These are phyloP conservation scores for Ogataea hybrid DNA, from an alignment of 1,139 yeast species.

Conservation along the genomic window DNA sequence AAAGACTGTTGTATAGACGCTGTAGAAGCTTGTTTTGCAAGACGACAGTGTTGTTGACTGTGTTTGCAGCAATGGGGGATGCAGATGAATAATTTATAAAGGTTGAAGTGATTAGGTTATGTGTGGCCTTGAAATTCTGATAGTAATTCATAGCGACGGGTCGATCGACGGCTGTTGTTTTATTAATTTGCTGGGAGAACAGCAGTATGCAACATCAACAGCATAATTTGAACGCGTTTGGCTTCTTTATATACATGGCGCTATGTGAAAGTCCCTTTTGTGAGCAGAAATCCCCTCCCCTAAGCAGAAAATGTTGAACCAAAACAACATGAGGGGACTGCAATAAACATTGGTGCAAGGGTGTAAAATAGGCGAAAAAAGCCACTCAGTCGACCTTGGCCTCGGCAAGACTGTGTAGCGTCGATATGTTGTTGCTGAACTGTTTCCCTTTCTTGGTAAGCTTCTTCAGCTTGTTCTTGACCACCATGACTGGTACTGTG, in stretches of 20 bases:
- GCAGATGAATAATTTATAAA: constrained; percentile 21
- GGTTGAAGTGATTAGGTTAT: constrained; percentile 18
- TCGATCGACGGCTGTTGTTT: constrained; percentile 3
- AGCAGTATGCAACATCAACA: constrained; percentile 1
- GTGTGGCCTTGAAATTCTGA: constrained; percentile 22
- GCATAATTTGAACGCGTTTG: background rate
- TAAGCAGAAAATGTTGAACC: constrained; percentile 15
- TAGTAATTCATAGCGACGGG: constrained; percentile 16
- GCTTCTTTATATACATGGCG: constrained; percentile 4
- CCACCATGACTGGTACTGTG: constrained; percentile 89
- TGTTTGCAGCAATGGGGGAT: constrained; percentile 8
- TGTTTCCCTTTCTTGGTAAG: constrained; percentile 55
- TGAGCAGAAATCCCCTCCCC: constrained; percentile 11
- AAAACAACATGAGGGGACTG: constrained; percentile 20
- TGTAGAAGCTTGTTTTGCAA: constrained; percentile 13
- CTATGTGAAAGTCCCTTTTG: background rate
- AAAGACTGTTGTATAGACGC: constrained; percentile 15
- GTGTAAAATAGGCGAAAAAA: background rate
- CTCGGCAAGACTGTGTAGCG: constrained; percentile 34
- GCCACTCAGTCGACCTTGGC: constrained; percentile 31
- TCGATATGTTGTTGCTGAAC: constrained; percentile 32
- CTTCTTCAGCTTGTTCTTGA: constrained; percentile 77
- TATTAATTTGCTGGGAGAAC: background rate
- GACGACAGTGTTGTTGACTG: constrained; percentile 11
- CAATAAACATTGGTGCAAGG: constrained; percentile 1